Evolutionary conservation across 495 filamentous ascomycete genomes (phyloP), one percentile per base, ranked within the genome.

Genomic region (Amniculicola lignicola): DNA sequence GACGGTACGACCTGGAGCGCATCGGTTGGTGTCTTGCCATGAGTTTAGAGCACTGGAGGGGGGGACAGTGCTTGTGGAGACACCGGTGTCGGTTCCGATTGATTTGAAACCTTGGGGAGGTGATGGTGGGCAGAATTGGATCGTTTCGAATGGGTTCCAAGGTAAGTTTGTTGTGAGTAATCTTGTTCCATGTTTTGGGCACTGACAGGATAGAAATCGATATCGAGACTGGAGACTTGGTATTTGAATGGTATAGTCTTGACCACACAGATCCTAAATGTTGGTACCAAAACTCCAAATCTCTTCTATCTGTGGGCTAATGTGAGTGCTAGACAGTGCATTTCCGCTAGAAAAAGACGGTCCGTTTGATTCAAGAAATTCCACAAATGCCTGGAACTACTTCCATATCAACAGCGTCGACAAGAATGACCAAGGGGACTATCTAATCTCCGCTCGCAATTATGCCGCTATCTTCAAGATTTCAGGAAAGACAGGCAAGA

Each of bases 361-460:
- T 6, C 37, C 16, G 6, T 6, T 11, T 40, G 37, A 40, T 10
- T 7, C 9, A 10, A 11, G 9, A 16, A 40, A 7, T 12, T 11
- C 37, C 7, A 10, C 18, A 10, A 29, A 46, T 19, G 54, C 57
- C 19, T 59, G 68, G 16, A 70, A 73, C 45, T 70, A 64, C 41
- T 67, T 71, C 50, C 72, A 74, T 45, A 71, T 74, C 51, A 74
- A 73, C 44, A 62, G 54, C 25, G 61, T 68, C 18, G 61, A 65
- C 28, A 69, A 64, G 43, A 69, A 70, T n/a, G 1, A 39, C 0
- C 36, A 62, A 10, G 68, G 65, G 35, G 63, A 72, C 45, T 74
- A 73, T 43, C 38, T 72, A 14, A 75, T 79, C 16, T 78, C 75
- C 0, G 63, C 66, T 0, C 69, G 76, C 24, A 70, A 76, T 37